Percentiles rank a stretch among this genome's conserved stretches.
phyloP scores from a whole-genome alignment of 2,329 filamentous ascomycete species.

The Corynespora cassiicola region DNA sequence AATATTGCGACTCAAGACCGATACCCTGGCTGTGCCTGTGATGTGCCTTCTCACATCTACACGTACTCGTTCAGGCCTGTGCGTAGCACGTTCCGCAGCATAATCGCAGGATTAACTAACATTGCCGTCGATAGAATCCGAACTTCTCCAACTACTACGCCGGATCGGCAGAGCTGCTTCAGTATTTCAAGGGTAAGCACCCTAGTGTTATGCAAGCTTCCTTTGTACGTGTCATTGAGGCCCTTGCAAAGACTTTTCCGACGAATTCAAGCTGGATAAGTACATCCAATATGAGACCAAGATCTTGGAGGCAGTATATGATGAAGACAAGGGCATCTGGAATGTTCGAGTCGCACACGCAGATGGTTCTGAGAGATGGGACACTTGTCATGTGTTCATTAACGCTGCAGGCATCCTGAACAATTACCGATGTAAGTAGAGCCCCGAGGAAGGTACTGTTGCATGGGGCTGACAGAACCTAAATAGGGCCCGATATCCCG shows the following conservation, averaged over 20 bases:
- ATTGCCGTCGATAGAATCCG: too few species aligned
- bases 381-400: slow-evolving; percentile 30
- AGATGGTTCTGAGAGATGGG: slow-evolving; percentile 15
- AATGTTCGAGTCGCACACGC: slow-evolving; percentile 19
- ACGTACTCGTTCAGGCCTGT: slow-evolving; percentile 53
- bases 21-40: slow-evolving; percentile 6
- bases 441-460: too few species aligned
- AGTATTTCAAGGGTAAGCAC: too few species aligned
- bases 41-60: slow-evolving; percentile 8
- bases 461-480: too few species aligned
- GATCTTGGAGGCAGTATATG: slow-evolving; percentile 26
- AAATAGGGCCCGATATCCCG: slow-evolving; percentile 6
- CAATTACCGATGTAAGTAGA: slow-evolving; percentile 10
- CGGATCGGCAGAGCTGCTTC: too few species aligned
- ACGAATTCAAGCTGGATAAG: slow-evolving; percentile 25
- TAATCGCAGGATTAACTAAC: too few species aligned
- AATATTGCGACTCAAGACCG: background rate
- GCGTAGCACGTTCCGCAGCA: too few species aligned
- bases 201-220: too few species aligned
- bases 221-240: too few species aligned
- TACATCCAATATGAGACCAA: slow-evolving; percentile 26
- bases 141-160: too few species aligned
- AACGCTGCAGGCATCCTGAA: slow-evolving; percentile 30
- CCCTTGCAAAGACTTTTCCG: too few species aligned
- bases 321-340: slow-evolving; percentile 20